These are phyloP conservation scores for Zanthoxylum bungeanum DNA, from an alignment of 345 rosid genomes.

Conservation along the genomic window DNA sequence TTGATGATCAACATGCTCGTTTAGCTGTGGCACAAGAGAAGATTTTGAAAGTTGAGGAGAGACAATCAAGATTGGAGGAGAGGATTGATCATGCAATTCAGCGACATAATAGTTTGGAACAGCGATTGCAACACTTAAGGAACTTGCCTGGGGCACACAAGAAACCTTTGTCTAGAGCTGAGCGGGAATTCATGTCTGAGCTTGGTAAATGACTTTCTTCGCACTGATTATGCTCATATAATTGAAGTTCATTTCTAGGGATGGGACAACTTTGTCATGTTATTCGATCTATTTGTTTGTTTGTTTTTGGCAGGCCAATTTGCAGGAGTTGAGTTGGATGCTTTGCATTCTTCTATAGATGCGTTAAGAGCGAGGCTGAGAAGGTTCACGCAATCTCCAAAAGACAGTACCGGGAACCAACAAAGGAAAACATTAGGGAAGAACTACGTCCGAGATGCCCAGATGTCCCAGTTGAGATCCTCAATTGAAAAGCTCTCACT, in stretches of 20 bases:
- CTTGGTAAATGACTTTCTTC: slow-evolving; percentile 52
- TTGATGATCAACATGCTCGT: slow-evolving; percentile 69
- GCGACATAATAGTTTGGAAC: slow-evolving; percentile 51
- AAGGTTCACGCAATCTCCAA: slow-evolving; percentile 44
- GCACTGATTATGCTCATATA: background rate
- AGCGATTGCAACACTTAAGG: slow-evolving; percentile 59
- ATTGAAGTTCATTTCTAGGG: background rate
- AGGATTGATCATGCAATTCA: slow-evolving; percentile 47
- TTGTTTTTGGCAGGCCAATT: slow-evolving; percentile 53
- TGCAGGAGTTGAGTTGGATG: slow-evolving; percentile 63
- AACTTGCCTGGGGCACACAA: slow-evolving; percentile 70
- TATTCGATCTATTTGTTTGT: background rate
- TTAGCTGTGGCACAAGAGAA: slow-evolving; percentile 57
- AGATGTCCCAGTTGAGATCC: slow-evolving; percentile 63
- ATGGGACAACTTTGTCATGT: background rate
- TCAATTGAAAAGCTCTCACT: slow-evolving; percentile 64
- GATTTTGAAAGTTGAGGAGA: slow-evolving; percentile 61
- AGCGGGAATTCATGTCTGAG: slow-evolving; percentile 72
- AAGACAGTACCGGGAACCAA: slow-evolving; percentile 30
- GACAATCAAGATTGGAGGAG: slow-evolving; percentile 55
- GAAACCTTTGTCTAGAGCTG: slow-evolving; percentile 89
- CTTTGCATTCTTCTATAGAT: slow-evolving; percentile 65
- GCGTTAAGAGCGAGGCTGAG: slow-evolving; percentile 62
- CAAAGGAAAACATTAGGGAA: slow-evolving; percentile 37
- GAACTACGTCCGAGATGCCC: slow-evolving; percentile 44